phyloP scores from a whole-genome alignment of 1,284 basidiomycete species.

The Moesziomyces globuligerus region DNA sequence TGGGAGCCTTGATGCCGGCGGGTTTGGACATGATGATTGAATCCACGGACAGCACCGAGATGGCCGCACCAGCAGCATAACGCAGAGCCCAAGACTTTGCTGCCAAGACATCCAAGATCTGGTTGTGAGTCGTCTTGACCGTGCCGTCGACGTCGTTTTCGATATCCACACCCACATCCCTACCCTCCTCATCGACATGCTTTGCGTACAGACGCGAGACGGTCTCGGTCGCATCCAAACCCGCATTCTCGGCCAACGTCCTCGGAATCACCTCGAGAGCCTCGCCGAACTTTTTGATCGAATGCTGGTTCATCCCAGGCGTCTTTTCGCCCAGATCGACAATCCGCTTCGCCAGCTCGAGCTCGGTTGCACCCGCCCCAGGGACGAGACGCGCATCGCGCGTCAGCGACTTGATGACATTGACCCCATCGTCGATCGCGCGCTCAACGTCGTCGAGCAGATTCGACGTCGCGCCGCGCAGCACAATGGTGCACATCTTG shows the following conservation, averaged over 20 bases:
- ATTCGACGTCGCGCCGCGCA: constrained; percentile 87
- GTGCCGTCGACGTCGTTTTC: constrained; percentile 70
- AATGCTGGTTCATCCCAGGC: constrained; percentile 92
- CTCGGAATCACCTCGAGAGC: constrained; percentile 92
- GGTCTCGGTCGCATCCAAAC: constrained; percentile 91
- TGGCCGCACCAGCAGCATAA: constrained; percentile 91
- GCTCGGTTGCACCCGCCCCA: constrained; percentile 92
- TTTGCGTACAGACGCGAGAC: constrained; percentile 87
- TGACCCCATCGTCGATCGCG: constrained; percentile 95
- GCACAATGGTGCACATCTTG: constrained; percentile 64
- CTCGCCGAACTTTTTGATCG: constrained; percentile 87
- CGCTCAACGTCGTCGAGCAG: constrained; percentile 94
- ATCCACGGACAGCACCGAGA: constrained; percentile 92
- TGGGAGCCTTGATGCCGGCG: constrained; percentile 66
- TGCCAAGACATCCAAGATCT: constrained; percentile 77
- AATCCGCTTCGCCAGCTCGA: constrained; percentile 86
- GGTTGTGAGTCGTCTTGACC: constrained; percentile 40
- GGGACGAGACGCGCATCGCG: constrained; percentile 91
- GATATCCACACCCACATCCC: constrained; percentile 86
- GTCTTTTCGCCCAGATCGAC: constrained; percentile 87
- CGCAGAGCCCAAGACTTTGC: constrained; percentile 89
- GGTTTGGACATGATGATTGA: constrained; percentile 85
- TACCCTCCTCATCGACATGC: constrained; percentile 72
- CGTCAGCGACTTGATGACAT: constrained; percentile 91
- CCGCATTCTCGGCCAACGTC: constrained; percentile 95